Evolutionary conservation across 169 alveolate genomes (phyloP), one percentile per base, ranked within the genome.

Genomic region (Pseudocohnilembus persalinus): DNA sequence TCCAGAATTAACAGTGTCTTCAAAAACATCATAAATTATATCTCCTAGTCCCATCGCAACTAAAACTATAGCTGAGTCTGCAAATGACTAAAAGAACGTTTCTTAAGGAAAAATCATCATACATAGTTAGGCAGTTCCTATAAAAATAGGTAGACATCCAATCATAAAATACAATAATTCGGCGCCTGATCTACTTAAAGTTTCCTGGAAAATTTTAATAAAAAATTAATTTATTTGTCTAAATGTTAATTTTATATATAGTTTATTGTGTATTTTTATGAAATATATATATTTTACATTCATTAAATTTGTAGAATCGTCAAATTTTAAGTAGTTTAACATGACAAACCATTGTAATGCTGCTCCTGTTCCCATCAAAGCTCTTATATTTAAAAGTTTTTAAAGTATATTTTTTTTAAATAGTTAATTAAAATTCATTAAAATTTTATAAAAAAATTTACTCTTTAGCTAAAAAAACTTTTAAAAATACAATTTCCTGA

Each of bases 331-430:
- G 65, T 86, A 86, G 30, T 81, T 25, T 76, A 86, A 64, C 29
- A 65, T 33, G 34, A 86, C 64, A 31, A 86, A 29, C 90, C 90
- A 86, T 1, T 85, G n/a, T 29, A 81, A 31, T 74, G 76, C 74
- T 31, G 83, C 80, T 0, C 90, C 90, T 30, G 75, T 74, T 30
- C 90, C 90, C 73, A 86, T 86, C 80, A 86, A 74, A 64, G 73
- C 24, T 63, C 34, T 81, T 64, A 63, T 73, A 79, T n/a, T 31
- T 63, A 49, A 78, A 80, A 28, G 80, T 63, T 0, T 78, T 49
- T 25, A 86, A 74, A 80, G 64, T 80, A 32, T 25, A 49, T 26
- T 74, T 65, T 35, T 74, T 33, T 31, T 80, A 34, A 30, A 31
- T 73, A 74, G 74, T 85, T 68, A 80, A 27, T 49, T 79, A 31